A percentile compares a stretch with the other conserved stretches of the same genome.
Evolutionary conservation across 768 basidiomycete species (phyloP).

Genomic region (Austroboletus festivus): DNA sequence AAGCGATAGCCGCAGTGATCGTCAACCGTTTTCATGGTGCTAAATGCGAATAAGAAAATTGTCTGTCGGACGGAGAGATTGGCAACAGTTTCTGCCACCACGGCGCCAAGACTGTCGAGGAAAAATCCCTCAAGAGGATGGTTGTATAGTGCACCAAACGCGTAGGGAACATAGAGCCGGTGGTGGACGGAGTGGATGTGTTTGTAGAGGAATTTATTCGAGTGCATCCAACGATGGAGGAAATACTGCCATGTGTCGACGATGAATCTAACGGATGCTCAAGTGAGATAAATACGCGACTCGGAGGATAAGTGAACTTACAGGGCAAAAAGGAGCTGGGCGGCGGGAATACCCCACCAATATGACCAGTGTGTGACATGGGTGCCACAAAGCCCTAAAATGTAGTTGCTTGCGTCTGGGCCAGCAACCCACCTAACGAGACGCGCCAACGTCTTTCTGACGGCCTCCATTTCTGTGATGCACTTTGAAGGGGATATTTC

Average conservation of each 20-base stretch:
- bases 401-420: conserved; percentile 32
- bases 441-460: conserved; percentile 40
- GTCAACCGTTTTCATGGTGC: conserved; percentile 90
- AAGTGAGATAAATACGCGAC: background rate
- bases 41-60: conserved; percentile 75
- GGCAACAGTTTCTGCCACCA: conserved; percentile 66
- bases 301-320: conserved; percentile 43
- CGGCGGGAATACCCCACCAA: conserved; percentile 87
- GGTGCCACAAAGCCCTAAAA: conserved; percentile 38
- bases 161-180: conserved; percentile 93
- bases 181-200: conserved; percentile 94
- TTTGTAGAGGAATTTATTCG: conserved; percentile 86
- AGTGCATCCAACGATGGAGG: conserved; percentile 88
- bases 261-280: conserved; percentile 59
- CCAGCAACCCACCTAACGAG: conserved; percentile 41
- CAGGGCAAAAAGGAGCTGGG: conserved; percentile 79
- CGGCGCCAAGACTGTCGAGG: conserved; percentile 81
- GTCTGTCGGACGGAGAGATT: conserved; percentile 80
- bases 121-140: conserved; percentile 94
- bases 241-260: conserved; percentile 99
- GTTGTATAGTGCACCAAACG: conserved; percentile 96
- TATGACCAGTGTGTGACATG: conserved; percentile 65
- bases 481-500: conserved; percentile 35
- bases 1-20: conserved; percentile 91
- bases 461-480: conserved; percentile 40